phyloP scores from a whole-genome alignment of 116 monocot species.

The Zostera marina region DNA sequence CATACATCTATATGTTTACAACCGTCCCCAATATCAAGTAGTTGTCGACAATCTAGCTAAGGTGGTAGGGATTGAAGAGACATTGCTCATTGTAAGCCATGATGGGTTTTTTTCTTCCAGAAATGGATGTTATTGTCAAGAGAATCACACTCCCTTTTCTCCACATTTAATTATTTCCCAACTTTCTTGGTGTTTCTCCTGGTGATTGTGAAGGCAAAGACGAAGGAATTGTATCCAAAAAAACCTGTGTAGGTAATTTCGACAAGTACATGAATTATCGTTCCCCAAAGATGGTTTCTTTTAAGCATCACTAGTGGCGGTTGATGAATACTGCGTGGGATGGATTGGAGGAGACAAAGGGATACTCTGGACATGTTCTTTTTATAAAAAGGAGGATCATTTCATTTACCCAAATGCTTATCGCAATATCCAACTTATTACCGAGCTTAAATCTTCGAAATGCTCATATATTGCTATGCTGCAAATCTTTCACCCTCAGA shows the following conservation, averaged over 20 bases:
- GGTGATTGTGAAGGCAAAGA: conserved; percentile 39
- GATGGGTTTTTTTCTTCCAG: conserved; percentile 78
- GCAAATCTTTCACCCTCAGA: conserved; percentile 88
- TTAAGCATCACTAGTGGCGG: conserved; percentile 99
- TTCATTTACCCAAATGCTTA: conserved; percentile 90
- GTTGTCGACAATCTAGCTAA: conserved; percentile 56
- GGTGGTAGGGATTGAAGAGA: conserved; percentile 78
- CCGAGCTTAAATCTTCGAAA: conserved; percentile 40
- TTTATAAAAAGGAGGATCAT: conserved; percentile 98
- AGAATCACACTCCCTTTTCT: conserved; percentile 59
- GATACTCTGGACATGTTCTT: conserved; percentile 49
- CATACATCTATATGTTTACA: conserved; percentile 94
- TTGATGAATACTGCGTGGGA: conserved; percentile 99
- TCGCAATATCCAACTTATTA: conserved; percentile 55
- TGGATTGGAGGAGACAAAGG: conserved; percentile 60
- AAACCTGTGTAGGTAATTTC: conserved; percentile 41
- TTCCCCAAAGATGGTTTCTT: conserved; percentile 72
- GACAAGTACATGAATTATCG: conserved; percentile 94
- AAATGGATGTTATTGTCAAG: conserved; percentile 83
- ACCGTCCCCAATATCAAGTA: conserved; percentile 72
- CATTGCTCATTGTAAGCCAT: conserved; percentile 88
- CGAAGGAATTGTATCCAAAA: conserved; percentile 29
- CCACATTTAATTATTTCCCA: conserved; percentile 63
- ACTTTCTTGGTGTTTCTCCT: conserved; percentile 64
- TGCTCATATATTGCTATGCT: conserved; percentile 75